Percentiles rank a stretch among this genome's conserved stretches.
Evolutionary conservation across 2,329 filamentous ascomycete genomes (phyloP).

Genomic region (Aspergillus versicolor): DNA sequence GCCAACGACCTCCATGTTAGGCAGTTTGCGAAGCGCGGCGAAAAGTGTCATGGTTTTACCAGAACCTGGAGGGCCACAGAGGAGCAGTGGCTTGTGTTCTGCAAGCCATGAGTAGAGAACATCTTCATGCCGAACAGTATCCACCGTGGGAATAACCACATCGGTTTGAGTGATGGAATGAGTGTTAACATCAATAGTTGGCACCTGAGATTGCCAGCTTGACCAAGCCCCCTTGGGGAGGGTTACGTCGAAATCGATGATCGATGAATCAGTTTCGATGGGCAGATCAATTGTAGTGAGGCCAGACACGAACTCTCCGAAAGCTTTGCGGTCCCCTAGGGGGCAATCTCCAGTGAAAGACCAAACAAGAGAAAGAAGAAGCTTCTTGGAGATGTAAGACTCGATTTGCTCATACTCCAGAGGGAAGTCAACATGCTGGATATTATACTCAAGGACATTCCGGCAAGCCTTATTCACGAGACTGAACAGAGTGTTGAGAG

Average conservation of each 20-base stretch:
- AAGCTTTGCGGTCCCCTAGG: constrained; percentile 78
- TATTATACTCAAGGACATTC: constrained; percentile 92
- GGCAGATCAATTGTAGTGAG: constrained; percentile 86
- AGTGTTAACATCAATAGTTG: constrained; percentile 93
- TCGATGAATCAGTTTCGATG: constrained; percentile 69
- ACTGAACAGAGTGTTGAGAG: constrained; percentile 90
- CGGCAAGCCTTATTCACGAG: constrained; percentile 91
- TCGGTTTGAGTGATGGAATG: constrained; percentile 98
- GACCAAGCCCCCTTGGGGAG: constrained; percentile 87
- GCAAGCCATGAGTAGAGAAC: constrained; percentile 99
- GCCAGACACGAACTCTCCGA: constrained; percentile 79
- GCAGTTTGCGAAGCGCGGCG: constrained; percentile 91
- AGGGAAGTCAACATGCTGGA: constrained; percentile 90
- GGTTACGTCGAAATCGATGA: constrained; percentile 93
- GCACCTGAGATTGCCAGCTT: constrained; percentile 92
- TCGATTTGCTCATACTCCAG: constrained; percentile 88
- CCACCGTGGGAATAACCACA: constrained; percentile 94
- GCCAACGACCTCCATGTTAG: constrained; percentile 98
- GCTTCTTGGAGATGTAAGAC: constrained; percentile 86
- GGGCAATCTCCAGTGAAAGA: constrained; percentile 94
- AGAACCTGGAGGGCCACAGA: constrained; percentile 96
- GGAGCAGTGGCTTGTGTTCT: constrained; percentile 93
- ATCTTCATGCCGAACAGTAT: constrained; percentile 96
- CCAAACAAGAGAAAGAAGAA: constrained; percentile 91
- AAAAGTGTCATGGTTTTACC: constrained; percentile 99